Conservation (phyloP, 305 asterid genomes). For the Plantago lanceolata region DNA sequence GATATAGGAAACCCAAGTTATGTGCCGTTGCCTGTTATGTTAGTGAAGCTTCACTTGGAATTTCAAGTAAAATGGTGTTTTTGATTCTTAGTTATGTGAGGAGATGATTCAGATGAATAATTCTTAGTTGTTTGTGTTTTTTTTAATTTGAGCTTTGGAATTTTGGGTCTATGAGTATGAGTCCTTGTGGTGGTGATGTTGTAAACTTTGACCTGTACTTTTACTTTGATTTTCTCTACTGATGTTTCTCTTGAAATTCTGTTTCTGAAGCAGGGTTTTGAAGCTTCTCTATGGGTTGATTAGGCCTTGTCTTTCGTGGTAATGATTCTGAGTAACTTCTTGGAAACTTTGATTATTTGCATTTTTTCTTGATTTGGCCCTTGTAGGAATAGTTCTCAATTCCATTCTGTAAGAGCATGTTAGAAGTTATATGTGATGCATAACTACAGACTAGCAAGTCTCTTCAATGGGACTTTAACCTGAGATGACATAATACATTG, state of each 20-base stretch:
- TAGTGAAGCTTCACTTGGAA: slow-evolving; percentile 14
- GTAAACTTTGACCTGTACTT: slow-evolving; percentile 16
- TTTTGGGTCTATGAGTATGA: slow-evolving; percentile 1
- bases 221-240: slow-evolving; percentile 2
- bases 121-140: neutral
- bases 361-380: slow-evolving; percentile 18
- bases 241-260: slow-evolving; percentile 11
- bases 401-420: neutral
- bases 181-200: too few species aligned
- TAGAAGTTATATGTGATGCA: neutral
- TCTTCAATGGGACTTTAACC: too few species aligned
- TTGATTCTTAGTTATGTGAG: slow-evolving; percentile 7
- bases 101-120: neutral
- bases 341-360: neutral
- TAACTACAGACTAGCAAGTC: too few species aligned
- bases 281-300: slow-evolving; percentile 22
- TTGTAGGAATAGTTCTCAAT: neutral
- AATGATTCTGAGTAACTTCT: neutral
- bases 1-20: slow-evolving; percentile 14
- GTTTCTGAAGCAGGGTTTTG: slow-evolving; percentile 22
- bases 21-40: slow-evolving; percentile 20
- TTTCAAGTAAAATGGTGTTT: neutral
- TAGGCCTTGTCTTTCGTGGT: slow-evolving; percentile 19
- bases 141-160: slow-evolving; percentile 16
- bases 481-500: too few species aligned